These are phyloP conservation scores for Henckelia pumila DNA, from an alignment of 257 asterid species.

Conservation along the genomic window DNA sequence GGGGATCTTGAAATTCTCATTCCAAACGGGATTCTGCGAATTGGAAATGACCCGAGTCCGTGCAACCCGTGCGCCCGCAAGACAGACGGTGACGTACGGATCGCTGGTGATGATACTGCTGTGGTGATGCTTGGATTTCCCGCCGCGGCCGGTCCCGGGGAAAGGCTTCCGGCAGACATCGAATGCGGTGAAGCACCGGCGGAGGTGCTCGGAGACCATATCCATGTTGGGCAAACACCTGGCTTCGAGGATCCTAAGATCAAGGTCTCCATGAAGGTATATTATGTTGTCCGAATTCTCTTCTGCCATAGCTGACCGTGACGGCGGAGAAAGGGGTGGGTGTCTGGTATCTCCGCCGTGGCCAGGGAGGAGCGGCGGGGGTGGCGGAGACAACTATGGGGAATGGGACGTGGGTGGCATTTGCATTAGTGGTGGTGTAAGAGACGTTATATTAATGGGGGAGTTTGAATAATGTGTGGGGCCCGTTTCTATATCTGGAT, in stretches of 20 bases:
- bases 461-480: no score
- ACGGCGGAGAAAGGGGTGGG: constrained; percentile 13
- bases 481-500: no score
- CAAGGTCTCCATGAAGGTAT: constrained; percentile 86
- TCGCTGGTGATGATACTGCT: constrained; percentile 79
- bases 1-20: constrained; percentile 73
- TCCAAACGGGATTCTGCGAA: constrained; percentile 79
- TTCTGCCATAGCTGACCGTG: neutral
- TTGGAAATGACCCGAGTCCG: constrained; percentile 81
- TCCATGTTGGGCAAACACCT: constrained; percentile 91
- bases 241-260: constrained; percentile 73
- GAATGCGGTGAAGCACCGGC: constrained; percentile 61
- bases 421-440: no score
- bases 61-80: constrained; percentile 79
- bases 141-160: constrained; percentile 9
- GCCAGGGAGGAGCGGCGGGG: constrained; percentile 3
- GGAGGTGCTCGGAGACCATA: constrained; percentile 60
- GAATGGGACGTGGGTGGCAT: no score
- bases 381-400: neutral
- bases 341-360: constrained; percentile 9
- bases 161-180: constrained; percentile 49
- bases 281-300: neutral
- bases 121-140: constrained; percentile 29
- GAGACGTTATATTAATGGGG: no score
- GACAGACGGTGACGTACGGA: constrained; percentile 81